Evolutionary conservation across 1,139 yeast species (phyloP), one percentile per base, ranked within the genome.

Genomic region (Geotrichum aggregatum): DNA sequence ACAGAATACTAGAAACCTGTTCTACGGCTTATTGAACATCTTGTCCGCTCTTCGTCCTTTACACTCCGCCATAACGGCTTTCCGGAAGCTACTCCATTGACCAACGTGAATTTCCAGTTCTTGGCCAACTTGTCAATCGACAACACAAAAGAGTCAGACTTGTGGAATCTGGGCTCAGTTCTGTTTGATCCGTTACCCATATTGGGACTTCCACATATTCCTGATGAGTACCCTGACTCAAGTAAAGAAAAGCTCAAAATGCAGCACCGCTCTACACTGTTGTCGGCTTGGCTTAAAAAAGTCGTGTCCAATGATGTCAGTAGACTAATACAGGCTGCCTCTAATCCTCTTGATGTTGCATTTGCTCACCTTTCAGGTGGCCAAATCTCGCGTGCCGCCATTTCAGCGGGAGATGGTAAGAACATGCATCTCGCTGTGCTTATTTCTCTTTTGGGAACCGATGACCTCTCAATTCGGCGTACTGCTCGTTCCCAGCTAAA

Each of bases 361-460:
- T 81, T 82, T 61, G 64, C 77, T 3, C 66, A 75, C 28, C 62
- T 89, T 11, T 73, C 83, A 44, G 73, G 78, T 3, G 82, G 86
- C 47, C 78, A 83, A 52, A 64, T 87, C 42, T 71, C 76, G 10
- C 72, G 73, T 31, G 97, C 98, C 0, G 75, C 85, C 7, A 72
- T 73, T 36, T 57, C 71, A 1, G 89, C 96, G 0, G 68, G 82
- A 3, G 71, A 75, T 21, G 68, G 84, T 0, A 76, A 76, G 11
- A 84, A 85, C 61, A 69, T 77, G 8, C 96, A 89, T 65, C 68
- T 91, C 34, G 81, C 95, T 0, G 81, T 79, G 0, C 63, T 87
- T 26, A 68, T 91, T n/a, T 77, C 96, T 0, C 69, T 86, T 47
- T 68, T 85, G 13, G 95, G 87, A 41, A 78, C 92, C 0, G 82